Evolutionary conservation across 805 yeast species (phyloP).

Genomic region (Torulaspora gathmanii): DNA sequence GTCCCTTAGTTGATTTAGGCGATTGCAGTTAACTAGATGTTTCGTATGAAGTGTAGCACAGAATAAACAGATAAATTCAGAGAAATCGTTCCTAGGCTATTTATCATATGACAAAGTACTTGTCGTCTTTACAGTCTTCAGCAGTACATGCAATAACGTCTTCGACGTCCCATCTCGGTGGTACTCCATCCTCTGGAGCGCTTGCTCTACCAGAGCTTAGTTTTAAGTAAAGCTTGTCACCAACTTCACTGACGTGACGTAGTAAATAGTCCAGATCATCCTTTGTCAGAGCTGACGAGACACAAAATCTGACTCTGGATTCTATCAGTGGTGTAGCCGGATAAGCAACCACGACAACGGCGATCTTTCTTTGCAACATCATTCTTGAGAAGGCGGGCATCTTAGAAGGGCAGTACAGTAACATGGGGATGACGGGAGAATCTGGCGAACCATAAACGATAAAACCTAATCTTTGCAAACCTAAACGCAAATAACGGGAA

Average conservation of each 20-base stretch:
- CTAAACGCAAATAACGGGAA: constrained; percentile 86
- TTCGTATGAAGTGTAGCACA: constrained; percentile 1
- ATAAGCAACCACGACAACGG: constrained; percentile 94
- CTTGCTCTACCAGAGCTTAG: constrained; percentile 75
- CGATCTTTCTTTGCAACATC: constrained; percentile 74
- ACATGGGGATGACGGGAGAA: constrained; percentile 89
- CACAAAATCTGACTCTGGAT: constrained; percentile 88
- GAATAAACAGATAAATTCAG: no score
- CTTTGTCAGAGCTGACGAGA: constrained; percentile 86
- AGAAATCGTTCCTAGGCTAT: background rate
- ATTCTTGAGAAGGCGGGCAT: constrained; percentile 89
- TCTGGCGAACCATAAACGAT: constrained; percentile 94
- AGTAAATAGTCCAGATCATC: constrained; percentile 84
- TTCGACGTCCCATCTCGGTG: constrained; percentile 74
- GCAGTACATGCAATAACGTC: constrained; percentile 72
- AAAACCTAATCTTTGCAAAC: constrained; percentile 87
- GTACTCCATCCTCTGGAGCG: constrained; percentile 52
- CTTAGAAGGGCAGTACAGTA: constrained; percentile 84
- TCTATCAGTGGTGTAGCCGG: constrained; percentile 94
- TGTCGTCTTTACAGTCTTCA: constrained; percentile 49
- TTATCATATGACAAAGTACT: constrained; percentile 31
- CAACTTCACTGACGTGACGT: constrained; percentile 67
- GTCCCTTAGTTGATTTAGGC: background rate
- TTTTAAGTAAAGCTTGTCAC: constrained; percentile 70
- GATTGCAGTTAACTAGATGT: background rate